Evolutionary conservation across 306 rosid species (phyloP), one percentile per base, ranked within the genome.

Genomic region (Prinsepia uniflora): DNA sequence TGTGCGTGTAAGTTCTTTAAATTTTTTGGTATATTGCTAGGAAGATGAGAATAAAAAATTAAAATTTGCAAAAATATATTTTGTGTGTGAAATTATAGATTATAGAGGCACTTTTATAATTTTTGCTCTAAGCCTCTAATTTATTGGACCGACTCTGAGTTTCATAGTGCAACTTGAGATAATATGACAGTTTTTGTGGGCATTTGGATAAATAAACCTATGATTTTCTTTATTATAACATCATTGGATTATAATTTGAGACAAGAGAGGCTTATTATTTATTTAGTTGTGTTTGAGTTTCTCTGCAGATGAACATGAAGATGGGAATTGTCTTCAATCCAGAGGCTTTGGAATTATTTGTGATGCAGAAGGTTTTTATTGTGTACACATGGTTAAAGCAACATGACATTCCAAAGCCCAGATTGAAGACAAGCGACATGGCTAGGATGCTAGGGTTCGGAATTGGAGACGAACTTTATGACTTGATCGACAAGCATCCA

Each of bases 361-460:
- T 86, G 10, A 83, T 93, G 98, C 81, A 86, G 73, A 93, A 90
- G 77, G 97, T 86, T 7, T 90, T 93, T 61, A 75, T 79, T n/a
- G 96, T 87, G 57, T 82, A 93, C 75, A 80, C 86, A 44, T 93
- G 98, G 98, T 78, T 93, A 86, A 90, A 85, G 90, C 83, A 83
- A 78, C 94, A 89, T 76, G 67, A 81, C 75, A 83, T 88, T 79
- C 92, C 98, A 36, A 88, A 85, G 78, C 89, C 98, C 64, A 81
- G 86, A 80, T 42, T 84, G 78, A 93, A 86, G 88, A 63, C 89
- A 24, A 78, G 81, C 80, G 87, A 90, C 80, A 93, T 93, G 98
- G 98, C 98, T 74, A 85, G 88, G 76, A 90, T 93, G 98, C 97
- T 90, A 75, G 98, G 98, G n/a, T 93, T 93, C 55, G 90, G 87